Evolutionary conservation across 1,284 basidiomycete genomes (phyloP), one percentile per base, ranked within the genome.

Genomic region (Cronartium quercuum): DNA sequence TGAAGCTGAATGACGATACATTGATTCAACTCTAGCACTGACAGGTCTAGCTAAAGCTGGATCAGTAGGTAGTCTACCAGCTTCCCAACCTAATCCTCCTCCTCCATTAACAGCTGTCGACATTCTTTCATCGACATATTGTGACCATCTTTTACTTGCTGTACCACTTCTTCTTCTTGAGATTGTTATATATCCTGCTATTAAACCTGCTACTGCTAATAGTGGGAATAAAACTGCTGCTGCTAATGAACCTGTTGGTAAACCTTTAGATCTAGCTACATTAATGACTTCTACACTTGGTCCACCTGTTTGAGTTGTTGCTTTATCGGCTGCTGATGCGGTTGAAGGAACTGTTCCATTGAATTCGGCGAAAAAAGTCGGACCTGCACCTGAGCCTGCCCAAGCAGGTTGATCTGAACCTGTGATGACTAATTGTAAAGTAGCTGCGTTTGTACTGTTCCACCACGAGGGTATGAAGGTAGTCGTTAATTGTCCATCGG

Each of bases 81-180:
- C 55, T 10, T 70, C 58, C 69, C 69, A 71, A 38, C 18, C 21
- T n/a, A n/a, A n/a, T n/a, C n/a, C n/a, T n/a, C n/a, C n/a, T 2
- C 21, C 58, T 18, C 4, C 58, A 21, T 37, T 71, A 51, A 37
- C 21, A 34, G 37, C 62, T 41, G n/a, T 38, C 13, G 70, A 73
- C 70, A 73, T 73, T 13, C 70, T 42, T 38, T 73, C 41, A 34
- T 73, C 70, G 37, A 73, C 70, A 51, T 57, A 73, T 41, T 73
- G 58, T 29, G 63, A 66, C 70, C 70, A 73, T 24, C 70, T 44
- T 35, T 73, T 73, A 34, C 70, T 73, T 34, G 70, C 62, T 29
- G 63, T 29, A 29, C 70, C 70, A 57, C 38, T 66, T 37, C 63
- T 18, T 40, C 63, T 62, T 41, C 70, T 47, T n/a, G 70, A 73